phyloP scores from a whole-genome alignment of 805 yeast species.

The Wickerhamomyces queroliae region DNA sequence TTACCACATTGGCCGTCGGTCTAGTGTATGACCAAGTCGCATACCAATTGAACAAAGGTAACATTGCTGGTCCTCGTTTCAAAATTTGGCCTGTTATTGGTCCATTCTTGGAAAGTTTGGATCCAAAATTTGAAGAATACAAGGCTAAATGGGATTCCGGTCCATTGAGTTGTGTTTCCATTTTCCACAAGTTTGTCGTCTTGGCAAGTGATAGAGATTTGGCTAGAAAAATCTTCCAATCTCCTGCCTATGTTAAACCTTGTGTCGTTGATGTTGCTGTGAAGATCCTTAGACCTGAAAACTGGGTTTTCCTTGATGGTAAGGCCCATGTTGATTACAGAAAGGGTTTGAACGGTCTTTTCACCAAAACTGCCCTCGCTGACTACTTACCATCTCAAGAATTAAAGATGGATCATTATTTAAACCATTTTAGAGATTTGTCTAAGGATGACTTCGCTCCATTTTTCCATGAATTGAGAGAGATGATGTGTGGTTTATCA shows the following conservation, averaged over 20 bases:
- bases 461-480: constrained; percentile 92
- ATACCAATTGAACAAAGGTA: constrained; percentile 77
- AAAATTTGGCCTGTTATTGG: constrained; percentile 96
- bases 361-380: constrained; percentile 78
- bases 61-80: constrained; percentile 83
- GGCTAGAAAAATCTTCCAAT: constrained; percentile 78
- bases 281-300: constrained; percentile 88
- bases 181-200: constrained; percentile 96
- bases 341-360: constrained; percentile 81
- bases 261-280: constrained; percentile 97
- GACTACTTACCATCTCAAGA: constrained; percentile 84
- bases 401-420: constrained; percentile 74
- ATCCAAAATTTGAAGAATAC: constrained; percentile 94
- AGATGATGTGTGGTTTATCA: constrained; percentile 90
- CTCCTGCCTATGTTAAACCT: constrained; percentile 88
- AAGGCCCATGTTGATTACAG: constrained; percentile 93
- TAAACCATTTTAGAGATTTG: constrained; percentile 54
- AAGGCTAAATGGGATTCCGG: constrained; percentile 93
- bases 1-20: constrained; percentile 40
- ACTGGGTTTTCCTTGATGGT: constrained; percentile 98
- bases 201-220: constrained; percentile 86
- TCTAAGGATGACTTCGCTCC: constrained; percentile 62
- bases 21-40: constrained; percentile 69
- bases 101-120: constrained; percentile 88
- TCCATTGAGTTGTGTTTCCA: constrained; percentile 91